Base-by-base conservation (phyloP, 345 rosid genomes). In the Sisymbrium altissimum region DNA sequence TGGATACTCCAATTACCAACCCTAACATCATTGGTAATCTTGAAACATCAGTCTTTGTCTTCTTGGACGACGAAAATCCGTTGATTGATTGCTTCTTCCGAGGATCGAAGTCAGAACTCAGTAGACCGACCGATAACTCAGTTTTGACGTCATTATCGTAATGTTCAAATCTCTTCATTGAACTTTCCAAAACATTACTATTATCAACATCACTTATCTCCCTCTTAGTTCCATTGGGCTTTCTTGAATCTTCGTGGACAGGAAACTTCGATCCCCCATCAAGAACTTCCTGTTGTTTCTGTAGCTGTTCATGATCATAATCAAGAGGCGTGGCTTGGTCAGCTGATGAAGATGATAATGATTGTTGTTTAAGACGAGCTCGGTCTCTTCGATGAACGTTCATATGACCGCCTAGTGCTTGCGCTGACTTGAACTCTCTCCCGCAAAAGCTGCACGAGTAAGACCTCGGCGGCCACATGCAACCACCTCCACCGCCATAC, bases 341-440 rank as follows among this genome's bases (percentile, higher is more conserved):
- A 68, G 36, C 35, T 68, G 79, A 76, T 70, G 81, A 68, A 64
- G 60, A 54, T 66, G 81, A 77, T 58, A 52, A 52, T n/a, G 79
- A 55, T 36, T 76, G 48, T 68, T 76, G 75, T 40, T 76, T 76
- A 17, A 76, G 80, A 70, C 66, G 71, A 53, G 88, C 88, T 72
- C 81, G 67, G 52, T 83, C 86, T 59, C 82, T 79, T 57, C 86
- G 78, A 73, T 83, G 88, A 35, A 81, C 78, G 69, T 85, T 85
- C 88, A 77, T 85, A 49, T 82, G 86, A 69, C 88, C 88, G 0
- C 86, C 86, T 70, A 85, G 52, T 66, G 86, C 86, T 79, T 83
- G 88, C 9, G 85, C 86, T 38, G 85, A 83, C 76, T 80, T 83
- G 74, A 83, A 85, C 69, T 81, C 84, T 83, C 86, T 79, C 30